Evolutionary conservation across 1,284 basidiomycete species (phyloP).

Genomic region (Coriolopsis trogii): DNA sequence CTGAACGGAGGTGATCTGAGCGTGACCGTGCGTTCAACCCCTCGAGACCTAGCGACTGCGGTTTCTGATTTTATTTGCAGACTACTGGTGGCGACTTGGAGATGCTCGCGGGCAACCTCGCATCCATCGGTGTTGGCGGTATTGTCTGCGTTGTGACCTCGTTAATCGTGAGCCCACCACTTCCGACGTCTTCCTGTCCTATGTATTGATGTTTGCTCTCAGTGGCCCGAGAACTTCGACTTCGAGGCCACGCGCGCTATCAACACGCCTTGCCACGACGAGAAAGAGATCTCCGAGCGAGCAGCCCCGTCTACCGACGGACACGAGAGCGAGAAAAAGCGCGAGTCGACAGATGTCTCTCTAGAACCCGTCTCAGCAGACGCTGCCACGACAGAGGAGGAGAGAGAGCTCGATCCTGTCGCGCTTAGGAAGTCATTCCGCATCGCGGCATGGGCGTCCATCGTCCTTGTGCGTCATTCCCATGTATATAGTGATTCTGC

Average conservation of each 20-base stretch:
- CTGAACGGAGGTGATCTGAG: conserved; percentile 75
- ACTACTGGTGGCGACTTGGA: conserved; percentile 69
- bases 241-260: conserved; percentile 80
- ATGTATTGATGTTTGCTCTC: background rate
- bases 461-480: conserved; percentile 57
- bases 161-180: conserved; percentile 48
- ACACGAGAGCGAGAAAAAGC: conserved; percentile 45
- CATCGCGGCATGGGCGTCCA: conserved; percentile 75
- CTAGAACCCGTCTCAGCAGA: conserved; percentile 38
- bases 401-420: conserved; percentile 63
- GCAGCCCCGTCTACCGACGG: conserved; percentile 27
- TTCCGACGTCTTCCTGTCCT: background rate
- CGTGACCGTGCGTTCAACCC: conserved; percentile 54
- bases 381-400: conserved; percentile 42
- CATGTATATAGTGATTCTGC: background rate
- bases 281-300: conserved; percentile 19
- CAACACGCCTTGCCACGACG: conserved; percentile 47
- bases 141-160: conserved; percentile 74
- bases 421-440: conserved; percentile 71
- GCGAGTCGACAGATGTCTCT: conserved; percentile 30
- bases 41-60: background rate
- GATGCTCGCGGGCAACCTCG: conserved; percentile 88
- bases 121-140: conserved; percentile 81
- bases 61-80: conserved; percentile 25
- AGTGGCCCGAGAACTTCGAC: conserved; percentile 83